A percentile compares a stretch with the other conserved stretches of the same genome.
These are phyloP conservation scores for Papilionanthe hybrid DNA, from an alignment of 116 monocot genomes.

Conservation along the genomic window DNA sequence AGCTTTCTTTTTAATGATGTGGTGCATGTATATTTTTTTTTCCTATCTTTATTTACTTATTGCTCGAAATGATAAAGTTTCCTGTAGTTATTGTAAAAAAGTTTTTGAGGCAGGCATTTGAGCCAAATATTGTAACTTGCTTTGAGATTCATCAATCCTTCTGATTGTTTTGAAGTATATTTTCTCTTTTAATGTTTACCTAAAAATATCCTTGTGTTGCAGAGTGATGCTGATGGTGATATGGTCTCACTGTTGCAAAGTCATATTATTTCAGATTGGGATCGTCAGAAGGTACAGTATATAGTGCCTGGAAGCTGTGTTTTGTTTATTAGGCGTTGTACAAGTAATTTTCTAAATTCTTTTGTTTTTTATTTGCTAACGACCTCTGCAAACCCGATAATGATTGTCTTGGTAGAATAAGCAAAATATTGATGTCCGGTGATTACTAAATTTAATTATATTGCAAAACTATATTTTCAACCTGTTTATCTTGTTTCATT, in stretches of 20 bases:
- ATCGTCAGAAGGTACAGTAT: constrained; percentile 63
- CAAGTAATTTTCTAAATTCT: background rate
- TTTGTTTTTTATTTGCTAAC: background rate
- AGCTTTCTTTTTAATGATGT: background rate
- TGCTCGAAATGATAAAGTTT: background rate
- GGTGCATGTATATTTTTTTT: background rate
- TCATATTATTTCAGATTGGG: constrained; percentile 67
- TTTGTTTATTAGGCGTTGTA: background rate
- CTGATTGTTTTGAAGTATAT: background rate
- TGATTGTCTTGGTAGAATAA: background rate
- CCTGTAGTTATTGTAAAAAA: background rate
- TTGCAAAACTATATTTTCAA: background rate
- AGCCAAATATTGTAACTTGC: background rate
- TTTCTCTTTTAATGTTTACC: background rate
- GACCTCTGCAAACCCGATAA: background rate
- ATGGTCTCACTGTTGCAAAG: constrained; percentile 49
- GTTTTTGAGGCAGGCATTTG: background rate
- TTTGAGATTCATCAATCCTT: background rate
- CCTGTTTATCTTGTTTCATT: background rate
- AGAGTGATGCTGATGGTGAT: constrained; percentile 59
- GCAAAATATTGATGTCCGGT: background rate
- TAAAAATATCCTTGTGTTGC: constrained; percentile 11
- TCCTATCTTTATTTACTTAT: background rate
- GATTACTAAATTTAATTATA: background rate
- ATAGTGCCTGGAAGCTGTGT: background rate